Conservation (phyloP, 148 eudicot species). For the Vaccinium macrocarpon region DNA sequence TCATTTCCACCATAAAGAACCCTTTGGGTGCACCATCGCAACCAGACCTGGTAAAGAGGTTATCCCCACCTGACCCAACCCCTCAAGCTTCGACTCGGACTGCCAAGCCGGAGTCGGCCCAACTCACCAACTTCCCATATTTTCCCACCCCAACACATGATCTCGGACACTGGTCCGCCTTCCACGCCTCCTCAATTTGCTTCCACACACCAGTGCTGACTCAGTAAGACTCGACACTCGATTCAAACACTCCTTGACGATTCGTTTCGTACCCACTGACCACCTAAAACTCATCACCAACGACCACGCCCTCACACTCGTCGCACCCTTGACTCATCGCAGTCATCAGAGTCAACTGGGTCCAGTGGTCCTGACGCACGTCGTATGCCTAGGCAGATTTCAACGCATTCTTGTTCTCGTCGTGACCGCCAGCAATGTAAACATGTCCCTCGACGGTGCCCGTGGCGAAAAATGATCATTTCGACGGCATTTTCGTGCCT, state of each 20-base stretch:
- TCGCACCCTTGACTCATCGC: conserved; percentile 59
- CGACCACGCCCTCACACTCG: conserved; percentile 54
- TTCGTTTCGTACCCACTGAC: conserved; percentile 59
- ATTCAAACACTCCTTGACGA: conserved; percentile 42
- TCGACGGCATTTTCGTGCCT: conserved; percentile 53
- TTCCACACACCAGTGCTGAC: conserved; percentile 39
- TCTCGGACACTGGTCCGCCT: conserved; percentile 42
- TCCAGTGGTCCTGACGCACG: conserved; percentile 42
- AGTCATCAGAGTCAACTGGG: conserved; percentile 50
- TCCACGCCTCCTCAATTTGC: conserved; percentile 48
- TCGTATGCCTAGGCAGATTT: conserved; percentile 48
- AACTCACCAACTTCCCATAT: conserved; percentile 38
- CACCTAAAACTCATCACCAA: conserved; percentile 66
- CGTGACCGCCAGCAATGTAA: conserved; percentile 64
- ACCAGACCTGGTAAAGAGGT: conserved; percentile 28
- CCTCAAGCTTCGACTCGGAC: conserved; percentile 39
- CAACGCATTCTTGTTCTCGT: conserved; percentile 53
- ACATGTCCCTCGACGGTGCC: conserved; percentile 34
- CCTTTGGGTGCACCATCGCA: conserved; percentile 23
- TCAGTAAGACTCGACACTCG: conserved; percentile 39
- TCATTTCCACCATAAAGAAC: conserved; percentile 20
- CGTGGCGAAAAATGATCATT: conserved; percentile 46
- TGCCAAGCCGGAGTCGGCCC: conserved; percentile 30
- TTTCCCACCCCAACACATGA: conserved; percentile 30
- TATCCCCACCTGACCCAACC: conserved; percentile 34